Conservation (phyloP, 2,329 filamentous ascomycete species). For the Neocatenulostroma microsporum region DNA sequence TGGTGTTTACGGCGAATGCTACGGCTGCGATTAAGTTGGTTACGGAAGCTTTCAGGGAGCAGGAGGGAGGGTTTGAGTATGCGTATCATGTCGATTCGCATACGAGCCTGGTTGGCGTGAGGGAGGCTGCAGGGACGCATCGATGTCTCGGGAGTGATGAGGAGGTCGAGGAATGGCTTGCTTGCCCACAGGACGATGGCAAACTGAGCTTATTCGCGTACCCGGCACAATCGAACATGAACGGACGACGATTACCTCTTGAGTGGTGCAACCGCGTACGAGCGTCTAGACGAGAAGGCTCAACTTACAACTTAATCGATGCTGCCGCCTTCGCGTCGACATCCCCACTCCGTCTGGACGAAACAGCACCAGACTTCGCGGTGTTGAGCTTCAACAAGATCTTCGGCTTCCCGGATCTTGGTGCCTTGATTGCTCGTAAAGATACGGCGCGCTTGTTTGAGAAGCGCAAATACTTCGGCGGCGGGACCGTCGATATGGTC, state of each 20-base stretch:
- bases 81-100: conserved; percentile 78
- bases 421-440: conserved; percentile 74
- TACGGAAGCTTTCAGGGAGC: conserved; percentile 64
- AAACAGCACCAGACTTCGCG: conserved; percentile 69
- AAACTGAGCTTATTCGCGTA: conserved; percentile 73
- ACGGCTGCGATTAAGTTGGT: conserved; percentile 87
- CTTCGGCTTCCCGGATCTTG: conserved; percentile 92
- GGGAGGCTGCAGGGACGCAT: conserved; percentile 55
- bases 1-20: conserved; percentile 87
- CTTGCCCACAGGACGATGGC: conserved; percentile 14
- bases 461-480: conserved; percentile 75
- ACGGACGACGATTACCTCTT: conserved; percentile 66
- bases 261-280: conserved; percentile 46
- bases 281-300: background rate
- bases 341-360: conserved; percentile 55
- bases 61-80: conserved; percentile 65
- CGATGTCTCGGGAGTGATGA: conserved; percentile 58
- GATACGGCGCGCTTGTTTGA: conserved; percentile 55
- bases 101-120: conserved; percentile 75
- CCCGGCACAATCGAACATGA: conserved; percentile 89
- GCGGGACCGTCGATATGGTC: conserved; percentile 89
- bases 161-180: conserved; percentile 60
- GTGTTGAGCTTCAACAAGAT: conserved; percentile 92
- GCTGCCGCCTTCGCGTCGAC: conserved; percentile 76
- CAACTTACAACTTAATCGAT: conserved; percentile 64